phyloP scores from a whole-genome alignment of 805 yeast genomes.

The Priceomyces castillae region DNA sequence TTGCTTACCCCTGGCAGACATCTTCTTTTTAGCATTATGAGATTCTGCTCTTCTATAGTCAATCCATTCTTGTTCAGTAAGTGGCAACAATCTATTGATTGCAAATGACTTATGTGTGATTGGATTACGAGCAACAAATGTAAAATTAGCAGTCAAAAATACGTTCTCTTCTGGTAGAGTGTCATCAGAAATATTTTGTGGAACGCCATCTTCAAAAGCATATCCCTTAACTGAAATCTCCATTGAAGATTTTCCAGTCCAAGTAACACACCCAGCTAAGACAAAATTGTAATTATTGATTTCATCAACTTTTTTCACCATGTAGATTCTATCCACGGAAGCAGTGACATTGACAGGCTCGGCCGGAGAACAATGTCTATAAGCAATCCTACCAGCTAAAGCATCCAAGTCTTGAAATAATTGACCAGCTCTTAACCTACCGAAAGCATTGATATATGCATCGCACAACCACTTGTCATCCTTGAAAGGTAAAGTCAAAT shows the following conservation, averaged over 20 bases:
- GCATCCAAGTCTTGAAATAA: constrained; percentile 93
- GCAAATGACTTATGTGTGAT: constrained; percentile 87
- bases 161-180: constrained; percentile 64
- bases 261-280: constrained; percentile 86
- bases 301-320: constrained; percentile 81
- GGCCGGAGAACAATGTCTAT: constrained; percentile 91
- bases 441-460: constrained; percentile 83
- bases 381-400: constrained; percentile 89
- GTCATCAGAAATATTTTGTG: constrained; percentile 51
- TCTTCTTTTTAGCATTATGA: constrained; percentile 81
- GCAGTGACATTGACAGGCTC: constrained; percentile 96
- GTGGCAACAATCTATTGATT: constrained; percentile 75
- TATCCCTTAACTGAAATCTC: constrained; percentile 90
- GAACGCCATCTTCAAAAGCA: constrained; percentile 58
- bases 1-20: constrained; percentile 64
- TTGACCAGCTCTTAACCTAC: constrained; percentile 90
- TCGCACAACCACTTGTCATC: constrained; percentile 82
- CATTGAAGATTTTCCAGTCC: constrained; percentile 96
- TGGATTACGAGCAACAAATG: constrained; percentile 95
- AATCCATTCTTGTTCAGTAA: constrained; percentile 71
- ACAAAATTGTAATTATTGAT: constrained; percentile 72
- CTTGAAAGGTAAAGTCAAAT: constrained; percentile 73
- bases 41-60: constrained; percentile 88
- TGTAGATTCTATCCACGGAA: constrained; percentile 85
- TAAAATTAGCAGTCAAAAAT: constrained; percentile 85